Evolutionary conservation across 441 rosid species (phyloP), one percentile per base, ranked within the genome.

Genomic region (Metrosideros polymorpha): DNA sequence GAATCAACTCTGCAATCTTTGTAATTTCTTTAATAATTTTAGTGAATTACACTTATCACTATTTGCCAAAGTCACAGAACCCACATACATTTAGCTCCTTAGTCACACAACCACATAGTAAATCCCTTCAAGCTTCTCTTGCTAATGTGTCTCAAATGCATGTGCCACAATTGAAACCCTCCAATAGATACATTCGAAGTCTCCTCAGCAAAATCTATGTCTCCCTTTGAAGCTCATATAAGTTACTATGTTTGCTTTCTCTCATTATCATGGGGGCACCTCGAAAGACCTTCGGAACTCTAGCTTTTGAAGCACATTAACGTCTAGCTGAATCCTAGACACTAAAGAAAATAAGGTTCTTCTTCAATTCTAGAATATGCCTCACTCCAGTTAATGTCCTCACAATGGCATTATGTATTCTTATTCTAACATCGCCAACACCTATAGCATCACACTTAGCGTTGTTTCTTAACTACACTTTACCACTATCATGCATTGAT

Each of bases 1-100:
- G 61, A 56, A 56, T 10, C 61, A 10, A 56, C 61, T 56, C 7
- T 25, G n/a, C n/a, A 56, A 27, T 56, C 25, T 56, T 15, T 5
- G 2, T 0, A 12, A 1, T 12, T 56, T 56, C 12, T 56, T 27
- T 27, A 56, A 56, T 27, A 56, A 12, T n/a, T 27, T 27, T 56
- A 27, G 29, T 56, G 2, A 56, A 56, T 0, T 56, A 2, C 15
- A 56, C 30, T 56, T 27, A 25, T 1, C 1, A 27, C 1, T 12
- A 3, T 56, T 56, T 56, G 29, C 30, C 30, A 25, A 27, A 25
- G 61, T 56, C 61, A 56, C 30, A 59, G 4, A 19, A 29, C 19
- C 35, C 7, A 2, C 9, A 29, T 7, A n/a, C 0, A 1, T 59
- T n/a, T 59, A 59, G 35, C 29, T 59, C 9, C 19, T 17, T 59